phyloP scores from a whole-genome alignment of 2,329 filamentous ascomycete genomes.

The Magnaporthiopsis rhizophila region DNA sequence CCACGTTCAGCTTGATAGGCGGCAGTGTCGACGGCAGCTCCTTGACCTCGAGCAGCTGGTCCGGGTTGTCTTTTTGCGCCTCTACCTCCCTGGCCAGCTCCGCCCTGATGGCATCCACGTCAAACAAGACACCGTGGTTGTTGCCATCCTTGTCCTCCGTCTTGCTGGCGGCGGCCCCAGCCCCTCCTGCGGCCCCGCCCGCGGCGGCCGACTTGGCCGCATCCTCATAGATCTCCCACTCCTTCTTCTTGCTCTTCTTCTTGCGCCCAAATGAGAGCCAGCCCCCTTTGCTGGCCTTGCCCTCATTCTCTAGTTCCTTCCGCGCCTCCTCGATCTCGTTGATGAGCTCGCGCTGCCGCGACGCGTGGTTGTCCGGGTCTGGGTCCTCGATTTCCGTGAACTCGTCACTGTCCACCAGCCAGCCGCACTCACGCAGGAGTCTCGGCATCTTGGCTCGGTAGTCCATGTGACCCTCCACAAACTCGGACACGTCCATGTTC shows the following conservation, averaged over 20 bases:
- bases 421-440: slow-evolving; percentile 79
- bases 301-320: slow-evolving; percentile 74
- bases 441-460: slow-evolving; percentile 90
- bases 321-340: slow-evolving; percentile 94
- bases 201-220: slow-evolving; percentile 13
- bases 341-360: slow-evolving; percentile 86
- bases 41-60: slow-evolving; percentile 51
- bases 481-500: slow-evolving; percentile 79
- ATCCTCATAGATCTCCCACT: slow-evolving; percentile 93
- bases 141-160: slow-evolving; percentile 41
- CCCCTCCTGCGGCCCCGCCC: slow-evolving; percentile 4
- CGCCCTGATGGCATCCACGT: slow-evolving; percentile 87
- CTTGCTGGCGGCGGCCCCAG: slow-evolving; percentile 21
- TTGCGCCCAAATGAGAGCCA: slow-evolving; percentile 78
- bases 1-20: slow-evolving; percentile 71
- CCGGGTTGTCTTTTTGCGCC: slow-evolving; percentile 19
- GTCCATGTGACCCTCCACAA: slow-evolving; percentile 90
- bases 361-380: slow-evolving; percentile 84
- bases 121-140: slow-evolving; percentile 71
- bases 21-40: slow-evolving; percentile 85
- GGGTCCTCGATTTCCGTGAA: slow-evolving; percentile 96
- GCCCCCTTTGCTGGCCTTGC: slow-evolving; percentile 46
- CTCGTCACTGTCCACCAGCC: slow-evolving; percentile 85
- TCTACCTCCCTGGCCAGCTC: slow-evolving; percentile 67
- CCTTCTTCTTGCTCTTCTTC: slow-evolving; percentile 73